Base-by-base conservation (phyloP, 2,329 filamentous ascomycete species). In the Fusarium sp. region DNA sequence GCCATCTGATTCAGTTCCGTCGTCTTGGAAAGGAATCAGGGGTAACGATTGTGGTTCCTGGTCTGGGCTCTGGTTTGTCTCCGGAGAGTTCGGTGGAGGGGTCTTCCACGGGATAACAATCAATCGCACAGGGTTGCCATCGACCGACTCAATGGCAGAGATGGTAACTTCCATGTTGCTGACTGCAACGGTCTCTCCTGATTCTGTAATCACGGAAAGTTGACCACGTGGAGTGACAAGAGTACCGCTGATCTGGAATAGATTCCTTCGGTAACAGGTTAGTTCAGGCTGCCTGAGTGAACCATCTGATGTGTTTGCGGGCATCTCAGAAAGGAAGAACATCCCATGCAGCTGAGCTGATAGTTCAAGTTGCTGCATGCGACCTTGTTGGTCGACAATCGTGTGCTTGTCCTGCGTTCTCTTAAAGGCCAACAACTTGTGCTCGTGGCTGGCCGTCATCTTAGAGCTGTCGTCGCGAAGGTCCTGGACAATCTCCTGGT, bases 61-160 rank as follows among this genome's bases (percentile, higher is more conserved):
- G 78, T 98, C 95, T 1, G 84, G 84, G 3, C 83, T 83, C 67
- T 91, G 88, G 66, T 82, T 86, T 63, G 90, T 85, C 70, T 91
- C 89, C n/a, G 89, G 87, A 6, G 90, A 89, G 80, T 91, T 93
- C 53, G 92, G 93, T 29, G 92, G 93, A 2, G 94, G 95, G 3
- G 95, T 98, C 84, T 98, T 98, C 95, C 95, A 98, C 2, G 95
- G 95, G 64, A 98, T 97, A 10, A 96, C 96, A 69, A 98, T 98
- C 68, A 98, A 90, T 75, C 97, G 95, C 45, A 98, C 94, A 0
- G 92, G 84, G 74, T 97, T 95, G 34, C 94, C 93, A 79, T 98
- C 95, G 18, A 97, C 94, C 3, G 95, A 98, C 79, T 98, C 95
- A 51, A 94, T 97, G 11, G 95, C 95, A 8, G 94, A 97, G 49